Base-by-base conservation (phyloP, 352 stramenopile species). In the Phytophthora pseudosyringae region DNA sequence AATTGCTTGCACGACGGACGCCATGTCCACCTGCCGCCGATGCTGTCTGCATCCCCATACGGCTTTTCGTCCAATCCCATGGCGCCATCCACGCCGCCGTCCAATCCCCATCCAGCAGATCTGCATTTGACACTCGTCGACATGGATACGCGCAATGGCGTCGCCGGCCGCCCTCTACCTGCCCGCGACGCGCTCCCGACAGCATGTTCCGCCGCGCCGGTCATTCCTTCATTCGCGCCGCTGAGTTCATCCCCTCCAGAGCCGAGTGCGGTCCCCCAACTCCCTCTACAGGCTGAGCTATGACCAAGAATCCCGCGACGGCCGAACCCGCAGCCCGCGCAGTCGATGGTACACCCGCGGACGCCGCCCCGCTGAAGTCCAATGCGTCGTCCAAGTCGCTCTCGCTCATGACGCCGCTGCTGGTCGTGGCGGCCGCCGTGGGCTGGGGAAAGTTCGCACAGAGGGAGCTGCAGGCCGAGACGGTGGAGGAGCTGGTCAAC, bases 101-200 rank as follows among this genome's bases (percentile, higher is more conserved):
- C 59, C 59, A 67, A 67, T 67, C 59, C 33, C 8, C 6, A 8
- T 40, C 4, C 5, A 38, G 61, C 45, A 69, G 52, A 69, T 64
- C 35, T 26, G 11, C 29, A 59, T 69, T 69, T 43, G 55, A 55
- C 62, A 60, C 49, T 65, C 47, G 47, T 65, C 62, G 29, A 62
- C 64, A 71, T 67, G 57, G 64, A 71, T 39, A 71, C 64, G 61
- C 61, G 64, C 64, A 48, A 39, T 71, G 64, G 39, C 50, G 49
- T 44, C 63, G 56, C 45, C n/a, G 45, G 25, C 48, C 44, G 41
- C 56, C 57, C 57, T 71, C 59, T 71, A 71, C 63, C 13, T 53
- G 63, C 39, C 26, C 31, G 9, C 16, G 44, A 9, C 32, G 46
- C 29, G 21, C 28, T 12, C 16, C 49, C 21, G 21, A 38, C 56